phyloP scores from a whole-genome alignment of 306 rosid species.

The Vigna trinervia region DNA sequence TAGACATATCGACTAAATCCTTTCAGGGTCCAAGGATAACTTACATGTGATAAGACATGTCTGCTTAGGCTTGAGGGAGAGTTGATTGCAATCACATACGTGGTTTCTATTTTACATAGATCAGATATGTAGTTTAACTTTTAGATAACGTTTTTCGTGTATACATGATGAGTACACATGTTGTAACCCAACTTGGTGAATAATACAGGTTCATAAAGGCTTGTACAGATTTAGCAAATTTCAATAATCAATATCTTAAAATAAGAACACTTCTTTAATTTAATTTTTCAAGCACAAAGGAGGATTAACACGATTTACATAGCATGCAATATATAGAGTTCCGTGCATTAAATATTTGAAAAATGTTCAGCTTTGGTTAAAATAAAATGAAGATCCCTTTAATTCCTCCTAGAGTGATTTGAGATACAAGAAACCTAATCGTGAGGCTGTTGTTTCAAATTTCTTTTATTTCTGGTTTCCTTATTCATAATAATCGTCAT shows the following conservation, averaged over 20 bases:
- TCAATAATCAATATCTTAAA: constrained; percentile 3
- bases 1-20: neutral
- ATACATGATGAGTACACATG: neutral
- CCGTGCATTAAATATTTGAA: constrained; percentile 8
- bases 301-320: constrained; percentile 13
- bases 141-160: neutral
- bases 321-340: neutral
- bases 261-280: constrained; percentile 4
- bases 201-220: neutral
- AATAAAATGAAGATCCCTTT: constrained; percentile 5
- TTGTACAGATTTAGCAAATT: neutral
- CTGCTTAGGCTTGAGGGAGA: neutral
- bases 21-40: neutral
- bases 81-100: neutral
- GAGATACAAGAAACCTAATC: constrained; percentile 28
- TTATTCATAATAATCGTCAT: constrained; percentile 18
- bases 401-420: constrained; percentile 13
- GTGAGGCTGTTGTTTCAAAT: constrained; percentile 21
- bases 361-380: constrained; percentile 17
- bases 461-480: neutral
- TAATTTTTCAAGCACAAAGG: constrained; percentile 27
- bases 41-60: neutral
- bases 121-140: too few relatives aligned
- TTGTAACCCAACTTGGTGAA: neutral
- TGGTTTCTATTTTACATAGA: too few relatives aligned